Evolutionary conservation across 257 asterid species (phyloP).

Genomic region (Solanum sitiens): DNA sequence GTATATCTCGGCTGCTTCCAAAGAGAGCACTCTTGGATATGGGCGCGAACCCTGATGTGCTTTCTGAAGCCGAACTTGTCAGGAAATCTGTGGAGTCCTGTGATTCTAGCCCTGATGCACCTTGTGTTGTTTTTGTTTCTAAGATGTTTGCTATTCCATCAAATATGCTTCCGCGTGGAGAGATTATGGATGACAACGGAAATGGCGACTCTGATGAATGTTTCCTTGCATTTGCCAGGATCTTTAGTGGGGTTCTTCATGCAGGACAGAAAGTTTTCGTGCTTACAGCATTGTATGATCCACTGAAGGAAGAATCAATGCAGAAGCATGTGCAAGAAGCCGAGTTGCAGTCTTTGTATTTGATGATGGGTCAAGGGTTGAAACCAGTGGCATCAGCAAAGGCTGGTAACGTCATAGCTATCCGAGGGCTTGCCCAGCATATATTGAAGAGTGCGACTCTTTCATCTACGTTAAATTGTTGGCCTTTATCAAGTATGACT

Average conservation of each 20-base stretch:
- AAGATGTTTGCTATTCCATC: slow-evolving; percentile 89
- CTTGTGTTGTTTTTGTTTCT: slow-evolving; percentile 80
- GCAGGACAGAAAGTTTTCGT: slow-evolving; percentile 73
- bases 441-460: slow-evolving; percentile 92
- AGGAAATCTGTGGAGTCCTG: slow-evolving; percentile 72
- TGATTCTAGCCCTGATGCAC: slow-evolving; percentile 58
- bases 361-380: slow-evolving; percentile 95
- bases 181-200: slow-evolving; percentile 31
- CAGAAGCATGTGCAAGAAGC: slow-evolving; percentile 88
- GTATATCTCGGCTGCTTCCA: slow-evolving; percentile 74
- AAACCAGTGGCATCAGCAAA: slow-evolving; percentile 64
- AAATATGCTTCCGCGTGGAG: slow-evolving; percentile 87
- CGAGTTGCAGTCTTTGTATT: slow-evolving; percentile 62
- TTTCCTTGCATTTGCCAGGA: slow-evolving; percentile 91
- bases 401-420: slow-evolving; percentile 83
- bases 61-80: slow-evolving; percentile 56
- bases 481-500: slow-evolving; percentile 96
- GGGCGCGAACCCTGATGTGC: slow-evolving; percentile 35
- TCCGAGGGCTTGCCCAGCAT: slow-evolving; percentile 86
- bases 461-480: slow-evolving; percentile 60
- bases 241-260: slow-evolving; percentile 76
- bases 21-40: slow-evolving; percentile 34
- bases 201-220: slow-evolving; percentile 72
- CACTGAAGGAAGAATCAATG: slow-evolving; percentile 48
- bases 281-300: slow-evolving; percentile 79